Base-by-base conservation (phyloP, 2,329 filamentous ascomycete genomes). In the Chaetomiaceae sp. region DNA sequence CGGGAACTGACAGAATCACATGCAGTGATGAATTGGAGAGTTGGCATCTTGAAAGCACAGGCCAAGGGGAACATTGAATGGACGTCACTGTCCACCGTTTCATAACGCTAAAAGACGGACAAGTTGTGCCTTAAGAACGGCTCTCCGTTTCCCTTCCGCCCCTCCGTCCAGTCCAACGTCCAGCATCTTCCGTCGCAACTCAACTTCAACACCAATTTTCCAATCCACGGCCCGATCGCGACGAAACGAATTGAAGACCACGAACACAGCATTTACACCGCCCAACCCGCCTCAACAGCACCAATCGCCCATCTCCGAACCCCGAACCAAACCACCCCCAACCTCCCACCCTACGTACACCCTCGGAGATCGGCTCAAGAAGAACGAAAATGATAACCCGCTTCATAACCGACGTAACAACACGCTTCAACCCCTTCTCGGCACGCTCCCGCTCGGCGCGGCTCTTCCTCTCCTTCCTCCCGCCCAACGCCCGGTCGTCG, bases 371-470 rank as follows among this genome's bases (percentile, higher is more conserved):
- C n/a, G n/a, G n/a, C n/a, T n/a, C n/a, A n/a, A 31, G 4, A 43
- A 45, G 23, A 29, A 14, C 36, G 9, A 77, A 69, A 47, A 94
- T 94, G 89, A 89, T 94, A 57, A 92, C 88, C 55, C 84, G 85
- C 68, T 94, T 89, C 76, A 82, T 95, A 70, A 92, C 91, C 69
- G 83, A 90, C 69, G 84, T 97, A 65, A 84, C 81, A 65, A 87
- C 90, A 61, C 84, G 83, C 69, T 96, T 97, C 83, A 96, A 95
- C 73, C 92, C 94, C 36, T 97, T 97, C 81, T 87, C 84, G 25
- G 73, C 80, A 22, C 79, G 81, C 68, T 85, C 89, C 58, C 91
- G 90, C 67, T 87, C 91, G 22, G 91, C 90, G 36, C 86, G 94
- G 39, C 79, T 95, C 47, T 94, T 97, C 72, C 88, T 97, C 62